phyloP scores from a whole-genome alignment of 2,329 filamentous ascomycete species.

The Claviceps monticola region DNA sequence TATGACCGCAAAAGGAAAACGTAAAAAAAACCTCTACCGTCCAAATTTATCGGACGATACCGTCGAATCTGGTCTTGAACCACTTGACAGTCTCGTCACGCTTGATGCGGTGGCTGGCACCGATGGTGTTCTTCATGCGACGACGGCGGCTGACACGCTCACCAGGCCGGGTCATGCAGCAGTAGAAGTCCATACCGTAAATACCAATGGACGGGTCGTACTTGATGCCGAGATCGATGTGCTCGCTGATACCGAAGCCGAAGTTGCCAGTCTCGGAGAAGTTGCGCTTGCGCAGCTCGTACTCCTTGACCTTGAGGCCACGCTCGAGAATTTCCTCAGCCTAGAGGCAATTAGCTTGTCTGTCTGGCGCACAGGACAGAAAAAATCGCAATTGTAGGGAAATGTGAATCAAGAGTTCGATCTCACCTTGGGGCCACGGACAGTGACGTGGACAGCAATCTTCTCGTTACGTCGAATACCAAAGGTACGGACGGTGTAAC shows the following conservation, averaged over 20 bases:
- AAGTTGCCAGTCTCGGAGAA: slow-evolving; percentile 99
- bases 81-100: slow-evolving; percentile 93
- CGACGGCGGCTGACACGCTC: slow-evolving; percentile 95
- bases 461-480: slow-evolving; percentile 99
- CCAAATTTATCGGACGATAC: slow-evolving; percentile 81
- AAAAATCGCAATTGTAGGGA: too few species aligned
- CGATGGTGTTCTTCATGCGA: slow-evolving; percentile 76
- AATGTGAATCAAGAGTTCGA: neutral
- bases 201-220: slow-evolving; percentile 97
- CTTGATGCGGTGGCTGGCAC: slow-evolving; percentile 83
- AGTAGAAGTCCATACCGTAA: slow-evolving; percentile 99
- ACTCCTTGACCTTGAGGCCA: slow-evolving; percentile 99
- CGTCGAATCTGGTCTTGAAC: slow-evolving; percentile 86
- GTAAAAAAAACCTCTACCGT: neutral
- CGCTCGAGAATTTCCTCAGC: slow-evolving; percentile 99
- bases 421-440: slow-evolving; percentile 72
- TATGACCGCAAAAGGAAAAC: slow-evolving; percentile 20
- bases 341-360: slow-evolving; percentile 25
- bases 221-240: slow-evolving; percentile 99
- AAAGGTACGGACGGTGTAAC: slow-evolving; percentile 99
- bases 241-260: slow-evolving; percentile 99
- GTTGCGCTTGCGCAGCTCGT: slow-evolving; percentile 98
- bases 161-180: slow-evolving; percentile 99
- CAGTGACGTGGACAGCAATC: slow-evolving; percentile 98
- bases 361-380: neutral